Evolutionary conservation across 495 filamentous ascomycete species (phyloP).

Genomic region (Podospora sp.): DNA sequence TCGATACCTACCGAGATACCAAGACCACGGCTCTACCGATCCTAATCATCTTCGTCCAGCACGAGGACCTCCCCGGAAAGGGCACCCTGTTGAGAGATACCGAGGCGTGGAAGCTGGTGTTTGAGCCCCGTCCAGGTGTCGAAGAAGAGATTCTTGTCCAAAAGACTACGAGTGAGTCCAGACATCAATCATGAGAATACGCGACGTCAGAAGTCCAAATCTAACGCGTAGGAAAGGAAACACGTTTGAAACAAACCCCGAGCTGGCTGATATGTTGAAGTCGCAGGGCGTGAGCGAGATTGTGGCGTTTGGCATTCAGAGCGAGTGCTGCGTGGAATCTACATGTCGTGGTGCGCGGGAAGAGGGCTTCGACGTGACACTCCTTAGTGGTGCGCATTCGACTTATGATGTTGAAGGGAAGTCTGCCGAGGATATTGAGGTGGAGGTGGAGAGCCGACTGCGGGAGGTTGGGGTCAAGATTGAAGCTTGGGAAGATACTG

Average conservation of each 20-base stretch:
- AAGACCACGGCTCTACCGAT: background rate
- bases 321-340: constrained; percentile 38
- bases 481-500: constrained; percentile 31
- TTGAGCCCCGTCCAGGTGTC: constrained; percentile 24
- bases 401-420: constrained; percentile 33
- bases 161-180: constrained; percentile 32
- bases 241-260: constrained; percentile 40
- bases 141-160: constrained; percentile 25
- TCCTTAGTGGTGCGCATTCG: constrained; percentile 40
- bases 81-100: constrained; percentile 29
- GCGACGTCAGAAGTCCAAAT: background rate
- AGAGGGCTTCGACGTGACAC: constrained; percentile 33
- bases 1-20: background rate
- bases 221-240: constrained; percentile 21
- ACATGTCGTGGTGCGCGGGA: constrained; percentile 35
- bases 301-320: constrained; percentile 40
- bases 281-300: constrained; percentile 23
- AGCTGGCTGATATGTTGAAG: constrained; percentile 27
- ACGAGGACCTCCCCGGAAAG: constrained; percentile 31
- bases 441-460: constrained; percentile 33
- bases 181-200: background rate
- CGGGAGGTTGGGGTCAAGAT: constrained; percentile 22
- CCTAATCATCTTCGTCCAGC: constrained; percentile 38
- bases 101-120: constrained; percentile 38
- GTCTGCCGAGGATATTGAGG: constrained; percentile 35